A percentile compares a stretch with the other conserved stretches of the same genome.
Conservation (phyloP, 1,284 basidiomycete species). For the Cryptococcus sp. region DNA sequence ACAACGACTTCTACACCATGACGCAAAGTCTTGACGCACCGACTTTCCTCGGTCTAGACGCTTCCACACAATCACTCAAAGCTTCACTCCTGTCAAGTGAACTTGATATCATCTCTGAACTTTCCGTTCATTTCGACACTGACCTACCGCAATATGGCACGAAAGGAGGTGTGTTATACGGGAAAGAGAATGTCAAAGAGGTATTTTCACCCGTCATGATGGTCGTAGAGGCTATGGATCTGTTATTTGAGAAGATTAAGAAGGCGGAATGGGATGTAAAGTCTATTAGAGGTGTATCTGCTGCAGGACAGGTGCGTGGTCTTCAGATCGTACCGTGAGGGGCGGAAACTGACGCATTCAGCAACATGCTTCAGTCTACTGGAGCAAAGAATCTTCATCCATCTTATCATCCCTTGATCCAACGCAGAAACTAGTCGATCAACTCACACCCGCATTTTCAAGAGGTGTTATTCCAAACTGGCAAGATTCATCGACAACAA, state of each 20-base stretch:
- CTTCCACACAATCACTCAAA: constrained; percentile 84
- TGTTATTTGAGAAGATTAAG: constrained; percentile 67
- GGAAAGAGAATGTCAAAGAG: constrained; percentile 63
- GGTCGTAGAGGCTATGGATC: constrained; percentile 79
- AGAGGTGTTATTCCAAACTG: constrained; percentile 72
- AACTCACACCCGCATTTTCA: constrained; percentile 60
- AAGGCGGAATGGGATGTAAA: constrained; percentile 48
- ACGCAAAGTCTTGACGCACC: constrained; percentile 19
- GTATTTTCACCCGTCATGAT: constrained; percentile 72
- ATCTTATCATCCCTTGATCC: constrained; percentile 59
- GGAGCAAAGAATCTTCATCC: constrained; percentile 59
- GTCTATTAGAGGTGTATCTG: constrained; percentile 31
- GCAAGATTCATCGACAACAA: constrained; percentile 83
- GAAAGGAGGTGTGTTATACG: constrained; percentile 64
- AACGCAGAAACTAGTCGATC: constrained; percentile 51
- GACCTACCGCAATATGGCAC: constrained; percentile 73
- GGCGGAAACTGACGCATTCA: constrained; percentile 31
- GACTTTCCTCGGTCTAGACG: constrained; percentile 78
- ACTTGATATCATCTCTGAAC: constrained; percentile 63
- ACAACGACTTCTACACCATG: neutral
- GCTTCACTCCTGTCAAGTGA: constrained; percentile 58
- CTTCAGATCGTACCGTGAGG: neutral
- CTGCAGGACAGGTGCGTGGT: constrained; percentile 38
- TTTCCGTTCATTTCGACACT: constrained; percentile 71
- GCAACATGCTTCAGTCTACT: constrained; percentile 91